Percentiles rank a stretch among this genome's conserved stretches.
phyloP scores from a whole-genome alignment of 768 basidiomycete species.

The Trametes gibbosa region DNA sequence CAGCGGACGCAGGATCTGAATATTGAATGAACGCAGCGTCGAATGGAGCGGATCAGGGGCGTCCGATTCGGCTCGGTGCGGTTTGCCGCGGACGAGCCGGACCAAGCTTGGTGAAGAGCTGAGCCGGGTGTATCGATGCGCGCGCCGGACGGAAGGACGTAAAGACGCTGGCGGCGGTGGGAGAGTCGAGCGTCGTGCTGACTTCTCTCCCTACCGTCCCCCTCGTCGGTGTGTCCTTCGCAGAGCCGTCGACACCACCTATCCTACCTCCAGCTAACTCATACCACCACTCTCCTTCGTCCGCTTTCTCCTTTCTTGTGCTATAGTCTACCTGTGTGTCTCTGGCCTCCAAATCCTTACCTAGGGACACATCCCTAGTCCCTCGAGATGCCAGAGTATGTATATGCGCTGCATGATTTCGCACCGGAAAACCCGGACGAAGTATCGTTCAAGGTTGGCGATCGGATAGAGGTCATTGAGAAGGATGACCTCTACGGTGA shows the following conservation, averaged over 20 bases:
- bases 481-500: slow-evolving; percentile 91
- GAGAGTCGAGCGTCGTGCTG: slow-evolving; percentile 5
- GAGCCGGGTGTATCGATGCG: background rate
- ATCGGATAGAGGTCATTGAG: slow-evolving; percentile 87
- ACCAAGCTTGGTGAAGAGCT: background rate
- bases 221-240: background rate
- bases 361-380: background rate
- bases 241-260: background rate
- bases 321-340: background rate
- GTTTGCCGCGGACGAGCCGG: background rate
- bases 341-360: background rate
- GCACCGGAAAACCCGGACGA: slow-evolving; percentile 93
- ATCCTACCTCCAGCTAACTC: slow-evolving; percentile 3
- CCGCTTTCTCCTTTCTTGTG: background rate
- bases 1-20: background rate
- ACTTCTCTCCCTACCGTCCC: slow-evolving; percentile 11
- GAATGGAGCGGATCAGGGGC: background rate
- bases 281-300: slow-evolving; percentile 9
- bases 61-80: background rate
- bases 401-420: slow-evolving; percentile 88
- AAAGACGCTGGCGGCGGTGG: background rate
- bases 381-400: slow-evolving; percentile 68
- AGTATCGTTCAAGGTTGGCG: slow-evolving; percentile 78
- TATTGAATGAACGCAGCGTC: background rate
- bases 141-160: background rate